Conservation (phyloP, 1,139 yeast species). For the Blastobotrys aristatus region DNA sequence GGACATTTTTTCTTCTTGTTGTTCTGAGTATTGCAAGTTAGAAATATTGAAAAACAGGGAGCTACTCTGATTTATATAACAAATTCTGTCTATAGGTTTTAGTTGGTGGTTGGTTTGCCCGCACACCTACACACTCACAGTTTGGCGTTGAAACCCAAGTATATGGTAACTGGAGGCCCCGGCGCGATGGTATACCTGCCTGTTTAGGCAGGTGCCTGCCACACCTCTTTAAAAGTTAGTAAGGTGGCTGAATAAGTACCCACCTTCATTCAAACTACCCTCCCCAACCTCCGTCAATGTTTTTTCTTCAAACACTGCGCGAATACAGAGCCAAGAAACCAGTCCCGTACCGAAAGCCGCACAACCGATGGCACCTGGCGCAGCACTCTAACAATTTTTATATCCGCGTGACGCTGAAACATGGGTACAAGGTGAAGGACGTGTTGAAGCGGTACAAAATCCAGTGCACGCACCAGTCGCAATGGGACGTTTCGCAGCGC, state of each 20-base stretch:
- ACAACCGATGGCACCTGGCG: background rate
- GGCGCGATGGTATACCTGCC: background rate
- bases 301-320: background rate
- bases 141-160: too few species aligned
- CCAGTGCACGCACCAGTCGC: background rate
- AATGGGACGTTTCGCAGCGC: background rate
- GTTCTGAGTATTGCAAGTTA: too few species aligned
- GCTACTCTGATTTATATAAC: too few species aligned
- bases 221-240: background rate
- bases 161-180: too few species aligned
- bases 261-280: too few species aligned
- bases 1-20: background rate
- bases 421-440: background rate
- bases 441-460: background rate
- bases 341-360: background rate
- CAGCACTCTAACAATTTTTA: background rate
- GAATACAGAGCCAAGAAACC: background rate
- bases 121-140: too few species aligned
- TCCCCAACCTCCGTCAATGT: background rate
- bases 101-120: too few species aligned
- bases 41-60: too few species aligned
- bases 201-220: background rate
- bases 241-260: background rate
- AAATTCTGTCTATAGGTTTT: too few species aligned
- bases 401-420: background rate